Base-by-base conservation (phyloP, 257 asterid genomes). In the Solanum piurae region DNA sequence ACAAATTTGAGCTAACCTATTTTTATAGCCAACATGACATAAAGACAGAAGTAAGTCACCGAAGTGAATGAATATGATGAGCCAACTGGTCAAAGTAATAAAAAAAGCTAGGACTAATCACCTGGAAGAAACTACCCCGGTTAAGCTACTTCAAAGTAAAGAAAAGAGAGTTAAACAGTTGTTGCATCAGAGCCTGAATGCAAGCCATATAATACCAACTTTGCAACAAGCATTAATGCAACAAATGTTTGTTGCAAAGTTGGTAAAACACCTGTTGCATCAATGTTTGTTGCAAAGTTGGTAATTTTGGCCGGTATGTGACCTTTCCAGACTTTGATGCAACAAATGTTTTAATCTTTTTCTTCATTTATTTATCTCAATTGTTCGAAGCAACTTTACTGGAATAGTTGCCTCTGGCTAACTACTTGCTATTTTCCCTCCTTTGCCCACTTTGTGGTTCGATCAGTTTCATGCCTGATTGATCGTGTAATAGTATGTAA, bases 401-500 rank as follows among this genome's bases (percentile, higher is more conserved):
- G 0, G 23, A 52, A 14, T 52, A 52, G 23, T 52, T 52, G 62
- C 27, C 25, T 73, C 89, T 16, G 31, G 84, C 55, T 79, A 44
- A 83, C 31, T 74, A 87, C 49, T 84, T 73, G 52, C 21, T 64
- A 68, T 80, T 80, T 85, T 86, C 31, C 86, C 60, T 87, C 21
- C 18, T 62, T 23, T 27, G 11, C 98, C 98, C 10, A 3, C n/a
- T 83, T 84, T 86, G 21, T 13, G 58, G 7, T 49, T 52, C 58
- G 85, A 55, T 52, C 21, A 14, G 86, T 90, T 87, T 21, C 62
- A 42, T 46, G 86, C 90, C 85, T 91, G 89, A 88, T 52, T 36
- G 88, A 84, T 85, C 34, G 83, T 88, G 94, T 93, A 42, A 91
- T 25, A 40, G 77, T 93, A 52, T 88, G 94, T 5, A 9, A 83